phyloP scores from a whole-genome alignment of 192 early-diverging fungal species.

The Linderina pennispora region DNA sequence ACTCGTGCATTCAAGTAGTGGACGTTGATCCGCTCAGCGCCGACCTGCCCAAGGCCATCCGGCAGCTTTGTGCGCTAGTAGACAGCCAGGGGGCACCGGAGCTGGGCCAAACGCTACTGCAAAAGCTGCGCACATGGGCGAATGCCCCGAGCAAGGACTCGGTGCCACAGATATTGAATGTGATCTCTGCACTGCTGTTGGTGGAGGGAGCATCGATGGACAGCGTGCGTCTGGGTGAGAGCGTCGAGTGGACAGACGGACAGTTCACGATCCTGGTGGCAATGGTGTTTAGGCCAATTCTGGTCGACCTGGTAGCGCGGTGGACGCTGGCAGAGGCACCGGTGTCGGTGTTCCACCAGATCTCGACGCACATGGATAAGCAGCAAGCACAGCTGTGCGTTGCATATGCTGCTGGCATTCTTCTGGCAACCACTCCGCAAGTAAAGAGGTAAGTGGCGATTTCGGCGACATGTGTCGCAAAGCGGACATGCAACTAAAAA shows the following conservation, averaged over 20 bases:
- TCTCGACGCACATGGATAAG: background rate
- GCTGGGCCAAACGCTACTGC: slow-evolving; percentile 3
- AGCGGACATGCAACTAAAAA: too few relatives aligned
- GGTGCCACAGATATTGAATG: slow-evolving; percentile 9
- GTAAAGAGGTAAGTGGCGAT: too few relatives aligned
- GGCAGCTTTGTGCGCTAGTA: slow-evolving; percentile 1
- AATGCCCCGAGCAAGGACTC: background rate
- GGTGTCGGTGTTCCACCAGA: slow-evolving; percentile 17
- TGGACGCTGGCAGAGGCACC: slow-evolving; percentile 54
- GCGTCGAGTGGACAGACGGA: slow-evolving; percentile 31
- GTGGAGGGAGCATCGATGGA: slow-evolving; percentile 9
- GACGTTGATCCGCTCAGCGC: slow-evolving; percentile 40
- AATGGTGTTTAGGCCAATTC: slow-evolving; percentile 59
- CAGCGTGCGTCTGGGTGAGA: background rate
- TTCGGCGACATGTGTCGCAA: too few relatives aligned
- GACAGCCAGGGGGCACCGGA: background rate
- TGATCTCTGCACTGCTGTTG: slow-evolving; percentile 27
- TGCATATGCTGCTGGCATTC: slow-evolving; percentile 51
- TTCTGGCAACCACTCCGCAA: slow-evolving; percentile 68
- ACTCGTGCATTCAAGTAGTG: slow-evolving; percentile 12
- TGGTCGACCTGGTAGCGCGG: slow-evolving; percentile 75
- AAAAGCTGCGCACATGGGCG: slow-evolving; percentile 20
- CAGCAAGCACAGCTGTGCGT: slow-evolving; percentile 36
- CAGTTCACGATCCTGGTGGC: slow-evolving; percentile 19
- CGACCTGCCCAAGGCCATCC: slow-evolving; percentile 29